Evolutionary conservation across 2,329 filamentous ascomycete genomes (phyloP).

Genomic region (Colletotrichum sp.): DNA sequence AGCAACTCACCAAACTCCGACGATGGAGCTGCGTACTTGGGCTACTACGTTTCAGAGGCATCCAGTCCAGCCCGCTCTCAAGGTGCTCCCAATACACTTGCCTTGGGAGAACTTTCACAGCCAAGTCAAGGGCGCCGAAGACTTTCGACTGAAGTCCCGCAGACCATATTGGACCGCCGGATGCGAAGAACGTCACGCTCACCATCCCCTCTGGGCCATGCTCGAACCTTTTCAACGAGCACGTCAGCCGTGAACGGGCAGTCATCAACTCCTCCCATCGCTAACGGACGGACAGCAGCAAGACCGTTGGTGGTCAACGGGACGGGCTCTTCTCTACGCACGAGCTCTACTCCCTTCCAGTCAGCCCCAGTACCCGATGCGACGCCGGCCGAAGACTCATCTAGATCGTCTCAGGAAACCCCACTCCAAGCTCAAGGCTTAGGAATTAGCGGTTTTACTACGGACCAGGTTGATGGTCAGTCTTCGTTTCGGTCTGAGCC

Average conservation of each 20-base stretch:
- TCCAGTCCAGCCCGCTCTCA: constrained; percentile 28
- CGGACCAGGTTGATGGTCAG: background rate
- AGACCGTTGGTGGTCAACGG: constrained; percentile 60
- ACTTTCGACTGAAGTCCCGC: constrained; percentile 58
- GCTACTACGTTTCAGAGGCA: constrained; percentile 41
- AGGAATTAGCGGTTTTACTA: constrained; percentile 2
- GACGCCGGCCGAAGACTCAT: constrained; percentile 26
- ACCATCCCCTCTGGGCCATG: constrained; percentile 59
- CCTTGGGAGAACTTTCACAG: constrained; percentile 52
- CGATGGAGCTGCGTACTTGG: constrained; percentile 42
- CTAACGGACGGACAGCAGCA: constrained; percentile 39
- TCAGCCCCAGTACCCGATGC: background rate
- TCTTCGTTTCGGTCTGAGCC: background rate
- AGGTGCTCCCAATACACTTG: constrained; percentile 41
- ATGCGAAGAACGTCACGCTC: constrained; percentile 61
- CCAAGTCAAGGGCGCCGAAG: constrained; percentile 47
- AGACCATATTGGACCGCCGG: constrained; percentile 57
- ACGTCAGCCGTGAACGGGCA: constrained; percentile 44
- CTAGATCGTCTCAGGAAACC: constrained; percentile 27
- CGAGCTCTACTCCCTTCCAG: constrained; percentile 30
- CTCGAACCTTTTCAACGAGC: constrained; percentile 47
- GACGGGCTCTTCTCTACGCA: constrained; percentile 50
- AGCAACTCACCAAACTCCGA: constrained; percentile 55
- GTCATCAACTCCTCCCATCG: constrained; percentile 41
- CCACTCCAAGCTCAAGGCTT: constrained; percentile 29